Evolutionary conservation across 352 stramenopile species (phyloP).

Genomic region (Globisporangium middletonii): DNA sequence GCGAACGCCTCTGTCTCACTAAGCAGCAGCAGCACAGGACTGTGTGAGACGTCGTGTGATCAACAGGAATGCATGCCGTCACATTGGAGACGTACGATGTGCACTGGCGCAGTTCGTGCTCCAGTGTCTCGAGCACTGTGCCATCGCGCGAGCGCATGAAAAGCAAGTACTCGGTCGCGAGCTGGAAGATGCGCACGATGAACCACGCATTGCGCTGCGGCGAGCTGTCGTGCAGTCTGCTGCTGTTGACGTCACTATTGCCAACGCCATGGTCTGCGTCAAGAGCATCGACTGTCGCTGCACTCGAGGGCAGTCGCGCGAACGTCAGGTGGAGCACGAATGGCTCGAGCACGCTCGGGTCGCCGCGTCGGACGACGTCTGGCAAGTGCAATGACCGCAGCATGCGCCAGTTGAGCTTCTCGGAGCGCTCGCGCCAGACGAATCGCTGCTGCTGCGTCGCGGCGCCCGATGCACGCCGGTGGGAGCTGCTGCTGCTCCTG

Average conservation of each 20-base stretch:
- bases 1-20: conserved; percentile 41
- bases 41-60: too few species aligned
- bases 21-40: too few species aligned
- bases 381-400: conserved; percentile 40
- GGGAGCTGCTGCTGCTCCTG: too few species aligned
- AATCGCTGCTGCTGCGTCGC: conserved; percentile 26
- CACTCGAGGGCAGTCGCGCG: conserved; percentile 31
- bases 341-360: conserved; percentile 56
- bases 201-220: conserved; percentile 52
- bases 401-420: conserved; percentile 70
- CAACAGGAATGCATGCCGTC: too few species aligned
- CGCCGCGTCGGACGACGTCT: conserved; percentile 42
- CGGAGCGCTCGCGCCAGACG: conserved; percentile 69
- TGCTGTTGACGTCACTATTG: neutral
- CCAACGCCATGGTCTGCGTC: neutral
- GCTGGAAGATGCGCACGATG: conserved; percentile 58
- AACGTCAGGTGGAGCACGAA: conserved; percentile 75
- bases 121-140: conserved; percentile 42
- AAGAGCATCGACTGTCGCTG: conserved; percentile 1
- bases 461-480: neutral
- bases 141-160: conserved; percentile 54
- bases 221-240: conserved; percentile 2
- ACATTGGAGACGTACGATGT: conserved; percentile 11
- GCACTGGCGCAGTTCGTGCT: conserved; percentile 36
- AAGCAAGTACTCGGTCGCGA: conserved; percentile 74